Evolutionary conservation across 148 eudicot species (phyloP).

Genomic region (Camellia granthamiana): DNA sequence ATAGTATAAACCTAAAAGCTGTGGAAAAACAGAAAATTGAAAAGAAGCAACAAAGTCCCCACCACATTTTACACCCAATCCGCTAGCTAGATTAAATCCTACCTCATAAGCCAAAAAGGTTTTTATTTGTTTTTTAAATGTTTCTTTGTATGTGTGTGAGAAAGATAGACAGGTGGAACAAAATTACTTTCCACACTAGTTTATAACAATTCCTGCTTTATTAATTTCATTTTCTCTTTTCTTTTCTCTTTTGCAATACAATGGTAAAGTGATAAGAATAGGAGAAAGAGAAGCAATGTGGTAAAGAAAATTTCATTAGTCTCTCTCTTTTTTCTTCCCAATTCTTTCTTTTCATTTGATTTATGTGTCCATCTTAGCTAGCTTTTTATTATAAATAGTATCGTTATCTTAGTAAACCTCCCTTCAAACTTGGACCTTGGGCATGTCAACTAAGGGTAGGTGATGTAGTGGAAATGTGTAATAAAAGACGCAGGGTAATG

Average conservation of each 20-base stretch:
- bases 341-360: neutral
- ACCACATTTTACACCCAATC: neutral
- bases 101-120: neutral
- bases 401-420: neutral
- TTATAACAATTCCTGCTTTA: neutral
- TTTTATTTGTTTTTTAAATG: no score
- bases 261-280: neutral
- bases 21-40: neutral
- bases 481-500: no score
- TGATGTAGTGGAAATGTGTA: neutral
- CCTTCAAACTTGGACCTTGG: neutral
- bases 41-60: conserved; percentile 4
- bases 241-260: neutral
- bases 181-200: neutral
- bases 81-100: neutral
- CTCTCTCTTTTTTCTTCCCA: neutral
- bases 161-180: neutral
- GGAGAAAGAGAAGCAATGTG: neutral
- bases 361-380: neutral
- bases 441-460: neutral
- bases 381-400: neutral
- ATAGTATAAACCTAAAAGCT: neutral
- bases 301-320: neutral
- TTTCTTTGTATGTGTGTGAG: no score
- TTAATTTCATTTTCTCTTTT: neutral